A percentile compares a stretch with the other conserved stretches of the same genome.
Conservation (phyloP, 1,284 basidiomycete genomes). For the Marasmius sp. region DNA sequence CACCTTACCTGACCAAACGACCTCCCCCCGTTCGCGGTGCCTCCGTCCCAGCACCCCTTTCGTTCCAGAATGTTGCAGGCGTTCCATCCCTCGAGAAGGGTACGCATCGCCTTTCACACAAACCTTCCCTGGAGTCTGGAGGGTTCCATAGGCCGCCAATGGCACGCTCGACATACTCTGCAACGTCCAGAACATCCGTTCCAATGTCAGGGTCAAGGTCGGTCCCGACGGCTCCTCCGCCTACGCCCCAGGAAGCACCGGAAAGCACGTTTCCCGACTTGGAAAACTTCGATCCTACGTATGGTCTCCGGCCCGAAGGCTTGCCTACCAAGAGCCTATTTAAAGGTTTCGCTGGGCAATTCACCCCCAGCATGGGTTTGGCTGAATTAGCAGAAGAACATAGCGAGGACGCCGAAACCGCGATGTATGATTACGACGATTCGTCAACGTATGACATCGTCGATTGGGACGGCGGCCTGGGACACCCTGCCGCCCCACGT, state of each 20-base stretch:
- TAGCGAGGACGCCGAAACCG: slow-evolving; percentile 45
- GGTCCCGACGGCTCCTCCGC: slow-evolving; percentile 22
- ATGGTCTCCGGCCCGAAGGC: slow-evolving; percentile 92
- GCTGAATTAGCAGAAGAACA: slow-evolving; percentile 77
- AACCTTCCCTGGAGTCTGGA: not conserved
- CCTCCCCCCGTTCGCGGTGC: slow-evolving; percentile 32
- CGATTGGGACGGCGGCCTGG: slow-evolving; percentile 66
- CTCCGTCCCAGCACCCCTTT: slow-evolving; percentile 11
- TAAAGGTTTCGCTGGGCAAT: slow-evolving; percentile 70
- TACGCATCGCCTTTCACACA: slow-evolving; percentile 18
- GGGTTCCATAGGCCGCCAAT: not conserved
- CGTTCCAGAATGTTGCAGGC: slow-evolving; percentile 17
- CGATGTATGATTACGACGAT: slow-evolving; percentile 44
- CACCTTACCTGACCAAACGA: slow-evolving; percentile 66
- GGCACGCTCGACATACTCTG: slow-evolving; percentile 27
- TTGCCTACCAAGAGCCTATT: slow-evolving; percentile 77
- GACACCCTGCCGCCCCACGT: slow-evolving; percentile 25
- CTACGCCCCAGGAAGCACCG: slow-evolving; percentile 31
- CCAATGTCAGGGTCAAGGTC: slow-evolving; percentile 20
- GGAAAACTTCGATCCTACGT: slow-evolving; percentile 94
- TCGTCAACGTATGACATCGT: slow-evolving; percentile 58
- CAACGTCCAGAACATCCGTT: slow-evolving; percentile 35
- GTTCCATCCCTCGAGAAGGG: slow-evolving; percentile 16
- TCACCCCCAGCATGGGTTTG: slow-evolving; percentile 66
- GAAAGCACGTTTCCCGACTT: slow-evolving; percentile 74